Conservation (phyloP, 192 early-diverging fungal species). For the Entomortierella parvispora region DNA sequence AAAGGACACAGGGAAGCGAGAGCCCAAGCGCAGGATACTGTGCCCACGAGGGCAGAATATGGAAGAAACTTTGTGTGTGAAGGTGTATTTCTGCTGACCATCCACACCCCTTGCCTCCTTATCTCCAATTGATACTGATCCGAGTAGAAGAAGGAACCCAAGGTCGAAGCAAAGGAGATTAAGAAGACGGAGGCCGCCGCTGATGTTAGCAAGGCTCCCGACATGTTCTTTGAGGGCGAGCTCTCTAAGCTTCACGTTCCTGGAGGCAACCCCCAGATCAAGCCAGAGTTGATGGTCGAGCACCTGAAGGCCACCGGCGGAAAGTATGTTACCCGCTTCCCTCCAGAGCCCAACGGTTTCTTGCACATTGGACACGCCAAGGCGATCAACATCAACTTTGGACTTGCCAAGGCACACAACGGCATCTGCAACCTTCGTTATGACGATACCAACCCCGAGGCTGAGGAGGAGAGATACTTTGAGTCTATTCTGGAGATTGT, state of each 20-base stretch:
- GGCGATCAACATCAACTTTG: slow-evolving; percentile 99
- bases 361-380: slow-evolving; percentile 99
- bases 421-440: slow-evolving; percentile 90
- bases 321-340: slow-evolving; percentile 96
- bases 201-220: slow-evolving; percentile 56
- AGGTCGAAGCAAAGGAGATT: slow-evolving; percentile 52
- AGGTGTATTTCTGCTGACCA: neutral
- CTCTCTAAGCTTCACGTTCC: slow-evolving; percentile 92
- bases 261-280: slow-evolving; percentile 97
- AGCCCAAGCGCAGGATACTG: neutral
- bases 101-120: neutral
- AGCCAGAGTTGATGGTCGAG: slow-evolving; percentile 86
- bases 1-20: neutral
- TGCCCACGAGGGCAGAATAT: slow-evolving; percentile 1
- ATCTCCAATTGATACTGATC: neutral
- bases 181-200: slow-evolving; percentile 43
- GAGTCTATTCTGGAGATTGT: slow-evolving; percentile 93
- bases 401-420: slow-evolving; percentile 90
- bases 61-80: neutral
- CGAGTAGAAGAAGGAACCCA: slow-evolving; percentile 73
- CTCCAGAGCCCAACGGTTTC: slow-evolving; percentile 99
- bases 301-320: slow-evolving; percentile 93
- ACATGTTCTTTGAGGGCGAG: slow-evolving; percentile 93
- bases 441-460: slow-evolving; percentile 75
- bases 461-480: slow-evolving; percentile 97